A percentile compares a stretch with the other conserved stretches of the same genome.
phyloP scores from a whole-genome alignment of 2,329 filamentous ascomycete species.

The Fusarium decemcellulare region DNA sequence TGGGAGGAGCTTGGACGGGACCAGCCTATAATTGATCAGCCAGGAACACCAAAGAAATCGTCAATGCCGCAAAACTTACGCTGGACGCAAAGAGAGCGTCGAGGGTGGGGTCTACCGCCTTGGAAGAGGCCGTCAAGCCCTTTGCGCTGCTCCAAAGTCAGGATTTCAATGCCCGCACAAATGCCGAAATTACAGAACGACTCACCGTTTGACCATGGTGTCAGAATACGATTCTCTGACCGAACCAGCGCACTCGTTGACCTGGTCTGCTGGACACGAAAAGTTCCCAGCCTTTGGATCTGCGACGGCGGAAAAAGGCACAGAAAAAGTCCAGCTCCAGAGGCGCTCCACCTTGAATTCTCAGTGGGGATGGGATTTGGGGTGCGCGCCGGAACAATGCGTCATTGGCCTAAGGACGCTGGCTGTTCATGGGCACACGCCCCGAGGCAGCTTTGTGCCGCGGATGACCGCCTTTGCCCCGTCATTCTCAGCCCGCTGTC shows the following conservation, averaged over 20 bases:
- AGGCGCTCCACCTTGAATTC: slow-evolving; percentile 35
- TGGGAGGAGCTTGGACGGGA: slow-evolving; percentile 62
- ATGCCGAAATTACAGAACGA: not conserved
- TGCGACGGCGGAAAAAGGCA: slow-evolving; percentile 41
- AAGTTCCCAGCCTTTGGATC: slow-evolving; percentile 27
- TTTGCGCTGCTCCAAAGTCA: slow-evolving; percentile 52
- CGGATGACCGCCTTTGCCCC: slow-evolving; percentile 47
- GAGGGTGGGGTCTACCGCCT: slow-evolving; percentile 77
- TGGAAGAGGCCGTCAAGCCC: slow-evolving; percentile 60
- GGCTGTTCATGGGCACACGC: slow-evolving; percentile 35
- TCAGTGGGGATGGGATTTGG: slow-evolving; percentile 12
- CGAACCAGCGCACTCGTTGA: slow-evolving; percentile 19
- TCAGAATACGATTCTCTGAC: slow-evolving; percentile 6
- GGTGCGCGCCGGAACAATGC: slow-evolving; percentile 41
- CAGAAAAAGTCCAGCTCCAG: slow-evolving; percentile 44
- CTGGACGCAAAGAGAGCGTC: slow-evolving; percentile 80
- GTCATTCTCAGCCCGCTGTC: slow-evolving; percentile 50
- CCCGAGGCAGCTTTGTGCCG: slow-evolving; percentile 50
- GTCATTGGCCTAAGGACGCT: slow-evolving; percentile 48
- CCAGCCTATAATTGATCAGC: slow-evolving; percentile 59
- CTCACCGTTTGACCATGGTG: slow-evolving; percentile 47
- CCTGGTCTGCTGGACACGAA: slow-evolving; percentile 20
- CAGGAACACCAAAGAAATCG: slow-evolving; percentile 12
- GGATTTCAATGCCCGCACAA: slow-evolving; percentile 21
- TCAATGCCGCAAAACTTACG: slow-evolving; percentile 65